A percentile compares a stretch with the other conserved stretches of the same genome.
Conservation (phyloP, 306 rosid species). For the Macrotyloma uniflorum region DNA sequence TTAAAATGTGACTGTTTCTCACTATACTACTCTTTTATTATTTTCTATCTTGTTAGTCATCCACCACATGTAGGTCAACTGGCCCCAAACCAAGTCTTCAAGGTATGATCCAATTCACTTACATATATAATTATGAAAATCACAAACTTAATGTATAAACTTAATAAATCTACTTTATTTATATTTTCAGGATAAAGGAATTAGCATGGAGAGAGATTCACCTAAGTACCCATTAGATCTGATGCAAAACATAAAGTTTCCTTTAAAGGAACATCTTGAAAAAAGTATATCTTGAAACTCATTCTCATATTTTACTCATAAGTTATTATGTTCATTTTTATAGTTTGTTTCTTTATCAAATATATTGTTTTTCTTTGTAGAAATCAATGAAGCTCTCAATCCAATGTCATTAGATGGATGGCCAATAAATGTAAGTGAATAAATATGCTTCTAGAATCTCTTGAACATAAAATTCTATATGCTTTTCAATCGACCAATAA, state of each 20-base stretch:
- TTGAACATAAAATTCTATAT: too few species aligned
- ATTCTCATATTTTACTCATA: too few species aligned
- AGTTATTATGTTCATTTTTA: too few species aligned
- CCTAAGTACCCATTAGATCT: conserved; percentile 25
- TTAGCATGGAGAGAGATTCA: conserved; percentile 32
- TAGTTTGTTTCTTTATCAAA: background rate
- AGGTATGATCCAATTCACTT: conserved; percentile 25
- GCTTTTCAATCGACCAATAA: too few species aligned
- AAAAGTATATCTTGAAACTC: conserved; percentile 48
- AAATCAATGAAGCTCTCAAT: conserved; percentile 35
- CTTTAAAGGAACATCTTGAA: conserved; percentile 29
- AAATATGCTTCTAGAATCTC: too few species aligned
- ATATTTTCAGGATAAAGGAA: conserved; percentile 42
- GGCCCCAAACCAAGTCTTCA: conserved; percentile 24
- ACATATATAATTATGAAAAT: conserved; percentile 16
- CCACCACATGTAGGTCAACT: conserved; percentile 20
- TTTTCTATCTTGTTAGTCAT: conserved; percentile 44
- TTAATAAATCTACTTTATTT: conserved; percentile 25
- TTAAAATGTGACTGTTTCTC: background rate
- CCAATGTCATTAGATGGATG: conserved; percentile 28
- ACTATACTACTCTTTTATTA: background rate
- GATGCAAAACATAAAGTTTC: conserved; percentile 15
- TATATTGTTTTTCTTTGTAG: too few species aligned
- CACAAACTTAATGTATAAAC: conserved; percentile 26
- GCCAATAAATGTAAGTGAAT: conserved; percentile 51